These are phyloP conservation scores for Crepidotus variabilis DNA, from an alignment of 768 basidiomycete species.

Conservation along the genomic window DNA sequence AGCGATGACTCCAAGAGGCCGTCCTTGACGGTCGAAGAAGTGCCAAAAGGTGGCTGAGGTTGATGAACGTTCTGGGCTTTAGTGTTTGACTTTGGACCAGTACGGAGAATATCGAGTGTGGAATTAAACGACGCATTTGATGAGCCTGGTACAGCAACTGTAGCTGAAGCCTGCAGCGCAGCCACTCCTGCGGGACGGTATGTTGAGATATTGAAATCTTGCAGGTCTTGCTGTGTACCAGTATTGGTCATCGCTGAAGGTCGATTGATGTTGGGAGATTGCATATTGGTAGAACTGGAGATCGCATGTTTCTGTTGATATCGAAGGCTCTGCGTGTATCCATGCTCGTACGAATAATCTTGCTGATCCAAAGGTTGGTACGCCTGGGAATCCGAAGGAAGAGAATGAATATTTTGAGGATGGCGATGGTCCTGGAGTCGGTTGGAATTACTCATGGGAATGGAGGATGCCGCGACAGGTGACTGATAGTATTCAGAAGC, in stretches of 20 bases:
- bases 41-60: no score
- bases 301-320: neutral
- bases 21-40: no score
- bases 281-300: neutral
- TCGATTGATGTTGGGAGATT: neutral
- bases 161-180: no score
- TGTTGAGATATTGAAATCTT: no score
- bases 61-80: no score
- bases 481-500: neutral
- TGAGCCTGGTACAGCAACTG: no score
- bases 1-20: no score
- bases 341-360: conserved; percentile 1
- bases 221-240: no score
- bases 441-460: conserved; percentile 34
- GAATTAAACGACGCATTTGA: no score
- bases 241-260: neutral
- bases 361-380: neutral
- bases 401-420: neutral
- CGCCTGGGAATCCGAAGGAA: neutral
- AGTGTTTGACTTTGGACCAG: no score
- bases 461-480: conserved; percentile 25
- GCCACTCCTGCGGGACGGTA: no score
- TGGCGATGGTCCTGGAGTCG: conserved; percentile 5
- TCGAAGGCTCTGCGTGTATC: neutral
- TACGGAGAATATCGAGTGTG: no score